These are phyloP conservation scores for Dacryopinax spathularia DNA, from an alignment of 768 basidiomycete species.

Conservation along the genomic window DNA sequence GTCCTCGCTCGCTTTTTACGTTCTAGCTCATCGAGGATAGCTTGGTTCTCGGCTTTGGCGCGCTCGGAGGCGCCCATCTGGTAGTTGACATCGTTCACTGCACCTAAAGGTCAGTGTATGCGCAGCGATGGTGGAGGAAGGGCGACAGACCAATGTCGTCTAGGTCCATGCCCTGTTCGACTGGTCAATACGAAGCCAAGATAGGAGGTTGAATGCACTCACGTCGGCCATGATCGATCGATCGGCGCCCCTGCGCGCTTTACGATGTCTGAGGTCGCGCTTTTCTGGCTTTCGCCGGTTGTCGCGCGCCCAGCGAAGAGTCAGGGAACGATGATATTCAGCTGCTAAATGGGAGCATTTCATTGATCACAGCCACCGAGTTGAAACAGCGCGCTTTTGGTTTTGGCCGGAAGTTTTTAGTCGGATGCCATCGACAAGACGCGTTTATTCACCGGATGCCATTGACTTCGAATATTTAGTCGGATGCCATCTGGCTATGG, in stretches of 20 bases:
- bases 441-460: no score
- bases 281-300: no score
- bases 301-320: no score
- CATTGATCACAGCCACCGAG: not conserved
- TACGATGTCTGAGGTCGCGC: not conserved
- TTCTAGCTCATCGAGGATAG: slow-evolving; percentile 89
- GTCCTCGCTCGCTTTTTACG: slow-evolving; percentile 88
- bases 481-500: no score
- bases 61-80: slow-evolving; percentile 21
- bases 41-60: slow-evolving; percentile 40
- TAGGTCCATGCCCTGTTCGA: not conserved
- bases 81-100: slow-evolving; percentile 13
- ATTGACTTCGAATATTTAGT: no score
- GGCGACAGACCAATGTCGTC: not conserved
- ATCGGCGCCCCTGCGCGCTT: no score
- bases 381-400: not conserved
- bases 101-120: not conserved
- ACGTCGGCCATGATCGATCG: not conserved
- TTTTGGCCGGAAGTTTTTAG: no score
- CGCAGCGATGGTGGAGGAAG: not conserved
- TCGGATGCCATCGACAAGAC: no score
- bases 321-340: not conserved
- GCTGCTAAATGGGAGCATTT: not conserved
- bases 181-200: not conserved
- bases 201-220: not conserved